Evolutionary conservation across 805 yeast species (phyloP).

Genomic region (Metschnikowia similis): DNA sequence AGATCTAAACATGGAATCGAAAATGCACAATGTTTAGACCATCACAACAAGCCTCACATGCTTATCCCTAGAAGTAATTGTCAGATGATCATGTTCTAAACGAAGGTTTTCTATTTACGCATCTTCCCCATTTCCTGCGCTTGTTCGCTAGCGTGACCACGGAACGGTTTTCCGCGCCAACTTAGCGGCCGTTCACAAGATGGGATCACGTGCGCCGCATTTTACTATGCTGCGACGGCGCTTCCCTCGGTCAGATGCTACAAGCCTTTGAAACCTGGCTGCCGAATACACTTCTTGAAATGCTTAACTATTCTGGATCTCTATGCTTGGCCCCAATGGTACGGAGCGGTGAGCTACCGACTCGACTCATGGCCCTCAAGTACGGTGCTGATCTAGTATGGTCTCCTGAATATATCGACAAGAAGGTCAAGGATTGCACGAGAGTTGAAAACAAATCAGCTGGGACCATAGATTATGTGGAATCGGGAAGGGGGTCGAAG

Average conservation of each 20-base stretch:
- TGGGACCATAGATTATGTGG: slow-evolving; percentile 59
- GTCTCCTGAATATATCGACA: slow-evolving; percentile 91
- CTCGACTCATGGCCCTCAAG: slow-evolving; percentile 70
- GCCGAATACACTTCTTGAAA: slow-evolving; percentile 18
- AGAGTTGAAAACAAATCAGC: slow-evolving; percentile 55
- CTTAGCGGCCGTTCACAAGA: background rate
- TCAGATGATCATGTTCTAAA: background rate
- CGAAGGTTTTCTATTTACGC: background rate
- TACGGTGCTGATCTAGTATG: slow-evolving; percentile 94
- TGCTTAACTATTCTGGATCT: slow-evolving; percentile 73
- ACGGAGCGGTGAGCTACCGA: slow-evolving; percentile 90
- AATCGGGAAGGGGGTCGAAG: slow-evolving; percentile 15
- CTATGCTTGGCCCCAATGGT: slow-evolving; percentile 96
- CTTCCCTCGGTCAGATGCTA: background rate
- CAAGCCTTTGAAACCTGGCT: background rate
- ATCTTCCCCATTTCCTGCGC: background rate
- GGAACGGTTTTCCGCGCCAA: background rate
- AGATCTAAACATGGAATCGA: background rate
- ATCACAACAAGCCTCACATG: background rate
- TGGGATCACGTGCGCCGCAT: background rate
- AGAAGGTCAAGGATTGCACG: slow-evolving; percentile 67
- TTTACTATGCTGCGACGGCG: background rate
- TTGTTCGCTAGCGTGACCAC: slow-evolving; percentile 1
- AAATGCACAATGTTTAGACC: background rate
- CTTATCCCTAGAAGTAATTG: background rate